These are phyloP conservation scores for Monosporascus sp. DNA, from an alignment of 2,329 filamentous ascomycete species.

Conservation along the genomic window DNA sequence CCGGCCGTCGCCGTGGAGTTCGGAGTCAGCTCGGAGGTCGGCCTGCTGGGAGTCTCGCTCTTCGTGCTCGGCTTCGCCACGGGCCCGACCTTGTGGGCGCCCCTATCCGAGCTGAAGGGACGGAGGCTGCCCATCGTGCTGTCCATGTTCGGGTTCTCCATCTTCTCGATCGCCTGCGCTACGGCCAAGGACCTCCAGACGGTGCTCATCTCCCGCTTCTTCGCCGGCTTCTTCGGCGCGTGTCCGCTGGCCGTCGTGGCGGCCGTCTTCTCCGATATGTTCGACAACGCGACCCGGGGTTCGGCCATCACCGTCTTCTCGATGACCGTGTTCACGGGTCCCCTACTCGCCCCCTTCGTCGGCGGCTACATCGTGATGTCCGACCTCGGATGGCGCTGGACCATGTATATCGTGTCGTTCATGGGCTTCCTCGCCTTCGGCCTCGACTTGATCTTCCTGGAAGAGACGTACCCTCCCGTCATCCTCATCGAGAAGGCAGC, in stretches of 20 bases:
- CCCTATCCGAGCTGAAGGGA: constrained; percentile 66
- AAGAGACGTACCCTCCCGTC: constrained; percentile 65
- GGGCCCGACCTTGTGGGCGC: constrained; percentile 63
- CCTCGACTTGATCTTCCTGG: constrained; percentile 56
- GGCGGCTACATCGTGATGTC: constrained; percentile 62
- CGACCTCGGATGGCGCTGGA: constrained; percentile 68
- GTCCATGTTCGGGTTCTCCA: constrained; percentile 62
- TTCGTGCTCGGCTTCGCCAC: constrained; percentile 65
- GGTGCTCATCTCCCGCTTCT: constrained; percentile 67
- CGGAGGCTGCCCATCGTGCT: constrained; percentile 56
- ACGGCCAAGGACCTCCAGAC: constrained; percentile 64
- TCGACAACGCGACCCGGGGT: constrained; percentile 57
- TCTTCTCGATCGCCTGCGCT: constrained; percentile 61
- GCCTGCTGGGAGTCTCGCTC: constrained; percentile 59
- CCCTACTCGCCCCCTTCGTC: constrained; percentile 61
- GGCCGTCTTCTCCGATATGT: constrained; percentile 68
- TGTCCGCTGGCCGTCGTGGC: constrained; percentile 64
- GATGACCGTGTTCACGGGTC: constrained; percentile 61
- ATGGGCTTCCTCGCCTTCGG: constrained; percentile 57
- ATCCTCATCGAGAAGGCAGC: constrained; percentile 57
- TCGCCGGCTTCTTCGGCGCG: constrained; percentile 66
- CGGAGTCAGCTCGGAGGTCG: constrained; percentile 55
- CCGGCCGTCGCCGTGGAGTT: constrained; percentile 50
- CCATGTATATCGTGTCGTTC: constrained; percentile 57
- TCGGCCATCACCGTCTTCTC: constrained; percentile 53